Conservation (phyloP, 179 eudicot species). For the Carnegiea gigantea region DNA sequence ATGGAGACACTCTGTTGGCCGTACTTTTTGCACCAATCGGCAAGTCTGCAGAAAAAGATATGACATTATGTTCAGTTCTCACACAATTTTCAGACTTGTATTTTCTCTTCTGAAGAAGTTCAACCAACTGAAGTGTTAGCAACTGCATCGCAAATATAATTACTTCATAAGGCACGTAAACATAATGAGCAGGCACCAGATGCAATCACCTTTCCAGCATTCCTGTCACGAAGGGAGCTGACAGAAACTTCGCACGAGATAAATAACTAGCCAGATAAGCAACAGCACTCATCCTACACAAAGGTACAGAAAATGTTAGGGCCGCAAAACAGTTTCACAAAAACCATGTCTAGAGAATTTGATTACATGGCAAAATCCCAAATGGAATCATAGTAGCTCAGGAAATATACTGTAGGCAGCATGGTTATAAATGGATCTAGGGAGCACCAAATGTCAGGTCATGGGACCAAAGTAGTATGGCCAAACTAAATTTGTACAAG, state of each 20-base stretch:
- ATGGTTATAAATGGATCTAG: background rate
- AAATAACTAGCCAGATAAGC: conserved; percentile 91
- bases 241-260: conserved; percentile 82
- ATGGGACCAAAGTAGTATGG: background rate
- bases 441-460: background rate
- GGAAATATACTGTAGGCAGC: background rate
- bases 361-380: background rate
- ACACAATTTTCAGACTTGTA: background rate
- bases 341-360: background rate
- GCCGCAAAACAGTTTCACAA: background rate
- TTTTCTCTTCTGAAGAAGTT: no score
- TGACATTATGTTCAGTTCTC: conserved; percentile 7
- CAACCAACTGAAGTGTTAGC: background rate
- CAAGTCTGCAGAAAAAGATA: conserved; percentile 54
- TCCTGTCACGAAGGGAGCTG: conserved; percentile 46
- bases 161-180: background rate
- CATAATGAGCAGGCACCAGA: background rate
- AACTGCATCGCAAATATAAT: background rate
- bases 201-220: conserved; percentile 64
- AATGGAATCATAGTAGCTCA: background rate
- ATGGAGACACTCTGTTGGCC: conserved; percentile 38
- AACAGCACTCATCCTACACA: conserved; percentile 90
- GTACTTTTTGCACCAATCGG: conserved; percentile 68
- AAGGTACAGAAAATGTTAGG: conserved; percentile 13
- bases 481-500: background rate